Percentiles rank a stretch among this genome's conserved stretches.
Evolutionary conservation across 768 basidiomycete genomes (phyloP).

Genomic region (Leccinellum luteum): DNA sequence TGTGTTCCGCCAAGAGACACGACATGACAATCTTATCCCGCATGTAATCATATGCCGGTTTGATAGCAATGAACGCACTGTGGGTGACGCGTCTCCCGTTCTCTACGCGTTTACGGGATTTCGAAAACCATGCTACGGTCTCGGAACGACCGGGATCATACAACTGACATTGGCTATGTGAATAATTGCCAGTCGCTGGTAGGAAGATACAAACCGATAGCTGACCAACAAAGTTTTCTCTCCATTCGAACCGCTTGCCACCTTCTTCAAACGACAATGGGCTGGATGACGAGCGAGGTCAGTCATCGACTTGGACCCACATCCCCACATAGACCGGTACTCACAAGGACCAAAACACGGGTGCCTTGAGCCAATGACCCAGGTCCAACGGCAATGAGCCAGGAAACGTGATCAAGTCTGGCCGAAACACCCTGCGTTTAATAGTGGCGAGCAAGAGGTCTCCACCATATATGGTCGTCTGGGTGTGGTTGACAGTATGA

Average conservation of each 20-base stretch:
- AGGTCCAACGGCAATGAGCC: background rate
- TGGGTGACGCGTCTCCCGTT: background rate
- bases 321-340: background rate
- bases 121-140: background rate
- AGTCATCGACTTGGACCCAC: background rate
- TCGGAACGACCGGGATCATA: background rate
- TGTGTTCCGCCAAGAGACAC: constrained; percentile 3
- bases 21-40: background rate
- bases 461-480: background rate
- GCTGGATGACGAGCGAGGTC: background rate
- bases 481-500: background rate
- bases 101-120: background rate
- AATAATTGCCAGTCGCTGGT: too few relatives aligned
- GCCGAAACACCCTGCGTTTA: background rate
- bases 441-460: background rate
- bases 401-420: constrained; percentile 3
- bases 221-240: background rate
- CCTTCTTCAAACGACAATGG: background rate
- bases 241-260: constrained; percentile 1
- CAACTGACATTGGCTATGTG: background rate
- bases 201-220: too few relatives aligned
- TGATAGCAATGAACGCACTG: constrained; percentile 3
- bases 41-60: background rate
- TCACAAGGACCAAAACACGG: background rate
- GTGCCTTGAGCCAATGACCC: background rate